A percentile compares a stretch with the other conserved stretches of the same genome.
These are phyloP conservation scores for Coniochaeta prunicola DNA, from an alignment of 2,329 filamentous ascomycete genomes.

Conservation along the genomic window DNA sequence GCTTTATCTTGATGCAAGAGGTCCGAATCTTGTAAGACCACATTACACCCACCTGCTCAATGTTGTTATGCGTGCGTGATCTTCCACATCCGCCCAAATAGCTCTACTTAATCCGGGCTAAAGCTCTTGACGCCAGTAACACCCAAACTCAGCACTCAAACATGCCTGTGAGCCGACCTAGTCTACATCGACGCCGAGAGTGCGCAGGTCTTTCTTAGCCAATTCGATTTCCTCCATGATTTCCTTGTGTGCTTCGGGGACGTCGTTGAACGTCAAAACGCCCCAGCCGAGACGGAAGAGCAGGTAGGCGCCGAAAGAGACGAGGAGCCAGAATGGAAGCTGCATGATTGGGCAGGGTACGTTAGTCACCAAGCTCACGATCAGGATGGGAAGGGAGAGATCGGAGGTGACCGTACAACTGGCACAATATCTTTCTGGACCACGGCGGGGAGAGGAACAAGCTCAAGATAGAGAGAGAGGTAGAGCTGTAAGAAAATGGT, in stretches of 20 bases:
- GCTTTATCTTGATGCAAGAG: background rate
- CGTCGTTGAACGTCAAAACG: conserved; percentile 94
- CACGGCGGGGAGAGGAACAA: conserved; percentile 70
- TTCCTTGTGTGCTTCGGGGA: conserved; percentile 83
- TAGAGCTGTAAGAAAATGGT: conserved; percentile 59
- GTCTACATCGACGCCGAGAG: conserved; percentile 73
- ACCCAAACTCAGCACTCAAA: background rate
- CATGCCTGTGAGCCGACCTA: conserved; percentile 21
- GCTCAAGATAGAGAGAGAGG: conserved; percentile 74
- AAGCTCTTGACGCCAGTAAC: background rate
- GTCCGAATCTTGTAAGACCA: too few species aligned
- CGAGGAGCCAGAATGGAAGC: conserved; percentile 89
- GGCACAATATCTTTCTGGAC: conserved; percentile 83
- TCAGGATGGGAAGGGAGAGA: background rate
- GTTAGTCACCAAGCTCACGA: background rate
- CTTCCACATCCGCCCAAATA: background rate
- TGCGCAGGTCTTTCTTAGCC: conserved; percentile 66
- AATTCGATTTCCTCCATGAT: conserved; percentile 77
- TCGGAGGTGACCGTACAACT: conserved; percentile 54
- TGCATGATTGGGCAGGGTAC: conserved; percentile 26
- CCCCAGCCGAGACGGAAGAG: conserved; percentile 88
- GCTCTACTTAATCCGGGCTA: background rate
- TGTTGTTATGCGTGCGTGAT: background rate
- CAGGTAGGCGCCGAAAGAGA: conserved; percentile 86
- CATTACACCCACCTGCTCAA: background rate